Conservation (phyloP, 345 rosid species). For the Gossypium ekmanianum region DNA sequence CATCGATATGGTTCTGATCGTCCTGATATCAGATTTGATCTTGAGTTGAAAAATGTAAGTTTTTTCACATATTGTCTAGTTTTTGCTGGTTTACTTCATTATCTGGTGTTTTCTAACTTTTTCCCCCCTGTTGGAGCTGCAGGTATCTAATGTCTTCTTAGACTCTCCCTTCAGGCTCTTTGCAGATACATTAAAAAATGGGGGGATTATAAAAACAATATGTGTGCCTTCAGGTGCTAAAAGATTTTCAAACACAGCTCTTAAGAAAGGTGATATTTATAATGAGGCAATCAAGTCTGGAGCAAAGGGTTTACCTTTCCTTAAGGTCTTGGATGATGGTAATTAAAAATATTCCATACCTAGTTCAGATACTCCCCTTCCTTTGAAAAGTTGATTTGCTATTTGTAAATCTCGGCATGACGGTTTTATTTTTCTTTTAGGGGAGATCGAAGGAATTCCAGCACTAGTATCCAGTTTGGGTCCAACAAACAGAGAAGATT, state of each 20-base stretch:
- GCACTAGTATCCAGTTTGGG: conserved; percentile 75
- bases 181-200: conserved; percentile 58
- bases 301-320: conserved; percentile 92
- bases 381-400: conserved; percentile 3
- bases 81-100: background rate
- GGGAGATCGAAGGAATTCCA: conserved; percentile 71
- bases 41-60: conserved; percentile 84
- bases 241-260: conserved; percentile 74
- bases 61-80: background rate
- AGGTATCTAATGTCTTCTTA: conserved; percentile 76
- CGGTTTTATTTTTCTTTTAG: conserved; percentile 24
- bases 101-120: background rate
- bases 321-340: conserved; percentile 90
- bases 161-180: conserved; percentile 79
- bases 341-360: conserved; percentile 21
- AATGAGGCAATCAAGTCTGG: conserved; percentile 87
- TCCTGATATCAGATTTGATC: conserved; percentile 89
- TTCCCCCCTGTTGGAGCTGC: conserved; percentile 27
- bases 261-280: conserved; percentile 88
- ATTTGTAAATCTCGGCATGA: background rate
- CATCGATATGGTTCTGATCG: conserved; percentile 85
- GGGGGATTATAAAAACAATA: conserved; percentile 69
- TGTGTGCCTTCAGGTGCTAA: conserved; percentile 79
- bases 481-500: conserved; percentile 37
- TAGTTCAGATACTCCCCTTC: conserved; percentile 2